Evolutionary conservation across 192 early-diverging fungal genomes (phyloP), one percentile per base, ranked within the genome.

Genomic region (Globomyces pollinis-pini): DNA sequence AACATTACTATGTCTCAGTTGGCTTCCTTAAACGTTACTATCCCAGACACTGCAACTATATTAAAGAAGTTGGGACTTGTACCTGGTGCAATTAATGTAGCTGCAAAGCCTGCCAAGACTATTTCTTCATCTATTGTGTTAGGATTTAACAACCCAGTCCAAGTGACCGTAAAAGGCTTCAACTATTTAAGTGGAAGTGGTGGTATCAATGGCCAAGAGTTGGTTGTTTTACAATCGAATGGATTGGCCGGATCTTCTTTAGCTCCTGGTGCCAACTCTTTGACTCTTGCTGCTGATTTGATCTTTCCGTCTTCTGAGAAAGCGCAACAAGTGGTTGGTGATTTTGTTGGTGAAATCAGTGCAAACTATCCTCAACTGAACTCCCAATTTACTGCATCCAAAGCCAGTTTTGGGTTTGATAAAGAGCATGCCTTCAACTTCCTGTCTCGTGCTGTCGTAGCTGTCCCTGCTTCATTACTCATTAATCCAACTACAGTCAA

Each of bases 121-220:
- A 26, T 69, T 9, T 35, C 49, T 28, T 50, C 50, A 13, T 53
- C 44, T 24, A 43, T 69, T 18, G 23, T 36, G 21, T 55, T 50
- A 32, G 56, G 29, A 9, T 64, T 69, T 38, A 49, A 29, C 26
- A 64, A 50, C 62, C 57, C 50, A 1, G 21, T 69, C n/a, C 53
- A 52, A 13, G 16, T 70, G 30, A 59, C 62, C 7, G 59, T 70
- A 24, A 54, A 23, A 20, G 63, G 63, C 12, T 60, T 70, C 28
- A 61, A 65, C 47, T 56, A 69, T 59, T 18, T 64, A 3, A 2
- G 34, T n/a, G 15, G 58, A 18, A 47, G 18, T 41, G 31, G 34
- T 3, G 62, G 23, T 32, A 59, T 69, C 30, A 42, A 69, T 56
- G 57, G 20, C 9, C 30, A 35, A 6, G 24, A 35, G 3, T 28